Conservation (phyloP, 2,329 filamentous ascomycete species). For the Colletotrichum musae region DNA sequence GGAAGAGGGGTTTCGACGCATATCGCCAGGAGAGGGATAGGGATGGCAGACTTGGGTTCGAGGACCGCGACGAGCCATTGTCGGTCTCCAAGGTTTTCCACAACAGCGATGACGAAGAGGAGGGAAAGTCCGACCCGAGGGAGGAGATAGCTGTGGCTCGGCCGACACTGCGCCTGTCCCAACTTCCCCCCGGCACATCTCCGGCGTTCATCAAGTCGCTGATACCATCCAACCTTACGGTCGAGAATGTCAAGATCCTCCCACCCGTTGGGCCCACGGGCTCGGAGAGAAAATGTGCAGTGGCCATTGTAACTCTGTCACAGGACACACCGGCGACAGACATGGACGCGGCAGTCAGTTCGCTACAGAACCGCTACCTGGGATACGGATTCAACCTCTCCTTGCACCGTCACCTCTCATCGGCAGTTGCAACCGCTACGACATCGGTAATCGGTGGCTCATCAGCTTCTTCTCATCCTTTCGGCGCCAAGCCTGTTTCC, state of each 20-base stretch:
- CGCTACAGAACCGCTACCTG: slow-evolving; percentile 86
- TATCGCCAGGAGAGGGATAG: slow-evolving; percentile 54
- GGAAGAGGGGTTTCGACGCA: slow-evolving; percentile 68
- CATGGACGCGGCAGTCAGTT: slow-evolving; percentile 84
- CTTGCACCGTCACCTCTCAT: slow-evolving; percentile 87
- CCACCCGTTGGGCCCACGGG: slow-evolving; percentile 65
- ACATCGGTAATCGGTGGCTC: slow-evolving; percentile 58
- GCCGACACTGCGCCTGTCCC: slow-evolving; percentile 73
- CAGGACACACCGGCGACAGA: slow-evolving; percentile 86
- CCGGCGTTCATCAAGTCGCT: slow-evolving; percentile 72
- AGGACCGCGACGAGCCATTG: slow-evolving; percentile 62
- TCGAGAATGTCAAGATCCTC: slow-evolving; percentile 82
- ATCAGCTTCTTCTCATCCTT: slow-evolving; percentile 73
- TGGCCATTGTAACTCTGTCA: slow-evolving; percentile 85
- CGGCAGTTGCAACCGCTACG: slow-evolving; percentile 69
- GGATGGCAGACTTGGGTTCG: slow-evolving; percentile 54
- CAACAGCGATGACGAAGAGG: slow-evolving; percentile 73
- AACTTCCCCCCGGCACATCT: slow-evolving; percentile 72
- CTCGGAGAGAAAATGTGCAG: slow-evolving; percentile 78
- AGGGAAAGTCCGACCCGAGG: slow-evolving; percentile 58
- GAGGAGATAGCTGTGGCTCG: slow-evolving; percentile 73
- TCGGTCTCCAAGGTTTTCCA: slow-evolving; percentile 81
- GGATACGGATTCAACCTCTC: slow-evolving; percentile 88
- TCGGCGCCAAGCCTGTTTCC: slow-evolving; percentile 80
- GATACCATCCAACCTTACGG: slow-evolving; percentile 71